Conservation (phyloP, 2,329 filamentous ascomycete species). For the Lecanoromycetidae sp. region DNA sequence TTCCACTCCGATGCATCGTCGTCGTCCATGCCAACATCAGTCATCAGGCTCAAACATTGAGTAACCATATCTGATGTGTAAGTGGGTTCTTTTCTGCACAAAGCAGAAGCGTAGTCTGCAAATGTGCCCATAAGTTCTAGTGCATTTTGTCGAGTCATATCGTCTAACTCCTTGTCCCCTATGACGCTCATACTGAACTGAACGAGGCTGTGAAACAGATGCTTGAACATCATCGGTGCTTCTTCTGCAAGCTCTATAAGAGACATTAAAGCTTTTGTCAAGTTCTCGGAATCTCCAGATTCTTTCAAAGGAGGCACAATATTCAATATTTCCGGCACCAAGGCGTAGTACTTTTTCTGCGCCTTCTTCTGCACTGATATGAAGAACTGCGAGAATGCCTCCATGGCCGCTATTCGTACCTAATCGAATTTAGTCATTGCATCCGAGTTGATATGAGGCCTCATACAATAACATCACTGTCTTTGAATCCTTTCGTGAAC, state of each 20-base stretch:
- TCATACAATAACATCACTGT: conserved; percentile 65
- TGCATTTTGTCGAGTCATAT: conserved; percentile 84
- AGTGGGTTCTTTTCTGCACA: conserved; percentile 87
- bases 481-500: conserved; percentile 85
- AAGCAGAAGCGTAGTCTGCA: conserved; percentile 81
- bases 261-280: conserved; percentile 78
- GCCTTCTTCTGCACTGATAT: conserved; percentile 76
- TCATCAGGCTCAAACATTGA: conserved; percentile 95
- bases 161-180: conserved; percentile 86
- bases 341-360: conserved; percentile 73
- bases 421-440: conserved; percentile 27
- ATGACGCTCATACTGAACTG: conserved; percentile 88
- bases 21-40: conserved; percentile 85
- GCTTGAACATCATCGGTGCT: conserved; percentile 96
- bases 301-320: conserved; percentile 92
- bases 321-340: conserved; percentile 86
- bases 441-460: conserved; percentile 4
- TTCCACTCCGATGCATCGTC: conserved; percentile 94
- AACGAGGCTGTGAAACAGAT: conserved; percentile 82
- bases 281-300: conserved; percentile 73
- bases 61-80: conserved; percentile 97
- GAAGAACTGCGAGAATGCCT: conserved; percentile 95
- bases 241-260: conserved; percentile 89
- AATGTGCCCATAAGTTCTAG: conserved; percentile 97
- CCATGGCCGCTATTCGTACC: conserved; percentile 88